Conservation (phyloP, 73 alveolate genomes). For the Paramecium tetraurelia region DNA sequence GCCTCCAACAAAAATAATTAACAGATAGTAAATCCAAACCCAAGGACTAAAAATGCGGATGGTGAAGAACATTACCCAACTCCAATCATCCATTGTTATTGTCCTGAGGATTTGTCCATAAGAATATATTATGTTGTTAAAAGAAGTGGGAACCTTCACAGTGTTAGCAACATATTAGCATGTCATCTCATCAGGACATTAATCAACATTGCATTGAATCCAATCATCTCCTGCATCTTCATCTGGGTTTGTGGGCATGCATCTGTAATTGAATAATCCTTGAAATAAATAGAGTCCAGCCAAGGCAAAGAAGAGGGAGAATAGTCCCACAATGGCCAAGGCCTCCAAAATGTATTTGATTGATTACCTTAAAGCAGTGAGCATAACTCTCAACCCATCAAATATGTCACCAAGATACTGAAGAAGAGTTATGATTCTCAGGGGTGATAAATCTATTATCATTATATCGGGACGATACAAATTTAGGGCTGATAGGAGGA, state of each 20-base stretch:
- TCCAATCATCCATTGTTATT: slow-evolving; percentile 24
- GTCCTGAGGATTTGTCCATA: background rate
- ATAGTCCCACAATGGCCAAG: slow-evolving; percentile 1
- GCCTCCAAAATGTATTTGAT: slow-evolving; percentile 20
- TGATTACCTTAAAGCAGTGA: slow-evolving; percentile 1
- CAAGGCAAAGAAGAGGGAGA: slow-evolving; percentile 19
- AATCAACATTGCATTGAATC: background rate
- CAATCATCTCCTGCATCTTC: background rate
- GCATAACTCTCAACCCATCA: background rate
- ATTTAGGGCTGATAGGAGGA: background rate
- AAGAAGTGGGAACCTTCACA: background rate
- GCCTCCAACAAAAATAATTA: slow-evolving; percentile 11
- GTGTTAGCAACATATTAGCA: background rate
- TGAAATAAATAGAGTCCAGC: slow-evolving; percentile 4
- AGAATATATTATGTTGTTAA: background rate
- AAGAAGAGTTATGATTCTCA: background rate
- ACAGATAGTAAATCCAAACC: background rate
- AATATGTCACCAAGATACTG: background rate
- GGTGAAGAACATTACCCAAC: background rate
- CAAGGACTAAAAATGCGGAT: background rate
- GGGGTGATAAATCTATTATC: slow-evolving; percentile 3
- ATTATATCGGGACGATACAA: background rate
- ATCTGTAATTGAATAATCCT: slow-evolving; percentile 9
- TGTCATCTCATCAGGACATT: background rate
- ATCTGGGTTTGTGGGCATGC: background rate